phyloP scores from a whole-genome alignment of 139 green algal species.

The Chlorella ohadii region DNA sequence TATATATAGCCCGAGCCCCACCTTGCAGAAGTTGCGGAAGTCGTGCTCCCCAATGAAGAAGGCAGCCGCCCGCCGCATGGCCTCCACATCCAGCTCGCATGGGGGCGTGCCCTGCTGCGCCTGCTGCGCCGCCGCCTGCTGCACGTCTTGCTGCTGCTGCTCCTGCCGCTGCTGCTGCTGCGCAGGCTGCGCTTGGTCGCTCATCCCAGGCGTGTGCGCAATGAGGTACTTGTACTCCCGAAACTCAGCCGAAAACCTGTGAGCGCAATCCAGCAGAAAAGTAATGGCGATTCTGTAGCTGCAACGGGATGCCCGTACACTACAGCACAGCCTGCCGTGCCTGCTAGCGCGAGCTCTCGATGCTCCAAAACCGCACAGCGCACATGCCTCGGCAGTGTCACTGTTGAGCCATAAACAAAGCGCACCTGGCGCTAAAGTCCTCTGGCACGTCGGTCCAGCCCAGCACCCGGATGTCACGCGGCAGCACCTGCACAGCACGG shows the following conservation, averaged over 20 bases:
- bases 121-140: not conserved
- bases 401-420: too few relatives aligned
- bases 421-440: conserved; percentile 84
- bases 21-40: conserved; percentile 97
- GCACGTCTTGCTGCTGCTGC: not conserved
- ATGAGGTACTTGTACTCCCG: conserved; percentile 96
- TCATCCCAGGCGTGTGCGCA: conserved; percentile 37
- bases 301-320: too few relatives aligned
- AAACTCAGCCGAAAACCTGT: conserved; percentile 76
- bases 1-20: too few relatives aligned
- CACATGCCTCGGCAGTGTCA: too few relatives aligned
- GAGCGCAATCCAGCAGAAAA: too few relatives aligned
- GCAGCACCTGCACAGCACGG: conserved; percentile 1
- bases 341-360: too few relatives aligned
- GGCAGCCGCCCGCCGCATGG: conserved; percentile 79
- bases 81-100: conserved; percentile 67
- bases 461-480: conserved; percentile 80
- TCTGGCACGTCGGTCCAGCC: conserved; percentile 77
- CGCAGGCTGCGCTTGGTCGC: too few relatives aligned
- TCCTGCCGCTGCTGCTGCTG: not conserved
- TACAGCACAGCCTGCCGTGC: too few relatives aligned
- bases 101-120: not conserved
- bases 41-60: conserved; percentile 91
- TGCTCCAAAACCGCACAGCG: too few relatives aligned
- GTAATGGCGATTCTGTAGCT: too few relatives aligned